Base-by-base conservation (phyloP, 2,329 filamentous ascomycete genomes). In the Fusarium tjaetaba region DNA sequence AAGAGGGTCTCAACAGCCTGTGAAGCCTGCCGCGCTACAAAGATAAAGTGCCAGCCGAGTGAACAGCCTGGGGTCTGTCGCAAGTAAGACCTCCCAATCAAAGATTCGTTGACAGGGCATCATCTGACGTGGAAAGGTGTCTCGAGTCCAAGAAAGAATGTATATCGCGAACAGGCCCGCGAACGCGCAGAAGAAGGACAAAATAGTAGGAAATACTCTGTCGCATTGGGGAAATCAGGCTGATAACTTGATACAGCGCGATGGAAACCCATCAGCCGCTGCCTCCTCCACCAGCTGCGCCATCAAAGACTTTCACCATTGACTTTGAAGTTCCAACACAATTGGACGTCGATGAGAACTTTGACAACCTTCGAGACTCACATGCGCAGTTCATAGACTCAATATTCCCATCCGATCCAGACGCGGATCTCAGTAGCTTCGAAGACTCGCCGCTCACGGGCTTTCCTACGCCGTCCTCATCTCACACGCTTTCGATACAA, bases 101-200 rank as follows among this genome's bases (percentile, higher is more conserved):
- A 22, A 28, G 39, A n/a, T 48, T 46, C 20, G n/a, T 24, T 24
- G 22, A 22, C 7, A 38, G 30, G 26, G n/a, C 36, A 41, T 30
- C 22, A 41, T 59, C 57, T 64, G 53, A 60, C 55, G 30, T 65
- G 39, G 32, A 20, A 70, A 89, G 87, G 73, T 89, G 88, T 74
- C 82, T 85, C 55, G 84, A 85, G 51, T 87, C 84, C 36, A 88
- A 88, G 76, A 81, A 84, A 58, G 87, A 89, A 79, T 89, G 87
- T 65, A 80, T 89, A 61, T 87, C 87, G 68, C 83, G 86, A 53
- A 86, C 84, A 1, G 85, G 83, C 13, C 85, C 87, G 0, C 82
- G 87, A 20, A 87, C 84, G n/a, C 82, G 88, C 49, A 81, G 87
- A 39, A 83, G 84, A 65, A 81, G 81, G 59, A 82, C 83, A 13